phyloP scores from a whole-genome alignment of 2,329 filamentous ascomycete species.

The Aotearoamyces nothofagi region DNA sequence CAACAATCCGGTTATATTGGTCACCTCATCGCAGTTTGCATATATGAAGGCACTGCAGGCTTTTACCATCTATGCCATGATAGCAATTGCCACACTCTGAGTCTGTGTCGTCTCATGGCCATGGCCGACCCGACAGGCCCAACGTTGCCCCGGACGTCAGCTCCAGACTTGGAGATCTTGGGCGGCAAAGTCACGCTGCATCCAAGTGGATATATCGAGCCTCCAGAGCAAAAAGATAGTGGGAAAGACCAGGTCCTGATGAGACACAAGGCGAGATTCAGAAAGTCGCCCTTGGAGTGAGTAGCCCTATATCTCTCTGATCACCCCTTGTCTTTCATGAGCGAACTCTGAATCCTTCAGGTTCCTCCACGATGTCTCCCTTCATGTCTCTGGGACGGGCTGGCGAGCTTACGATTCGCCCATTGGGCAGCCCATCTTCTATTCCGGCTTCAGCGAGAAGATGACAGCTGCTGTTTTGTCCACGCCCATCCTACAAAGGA shows the following conservation, averaged over 20 bases:
- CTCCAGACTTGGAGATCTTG: slow-evolving; percentile 65
- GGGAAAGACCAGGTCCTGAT: slow-evolving; percentile 57
- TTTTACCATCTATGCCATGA: slow-evolving; percentile 6
- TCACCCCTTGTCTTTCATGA: too few species aligned
- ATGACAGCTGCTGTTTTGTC: slow-evolving; percentile 70
- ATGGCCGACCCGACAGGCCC: slow-evolving; percentile 21
- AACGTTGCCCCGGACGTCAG: slow-evolving; percentile 28
- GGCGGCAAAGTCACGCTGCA: slow-evolving; percentile 62
- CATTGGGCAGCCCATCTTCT: slow-evolving; percentile 88
- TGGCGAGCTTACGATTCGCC: slow-evolving; percentile 90
- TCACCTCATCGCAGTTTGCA: too few species aligned
- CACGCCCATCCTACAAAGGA: slow-evolving; percentile 57
- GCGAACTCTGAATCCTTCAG: too few species aligned
- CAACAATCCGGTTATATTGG: too few species aligned
- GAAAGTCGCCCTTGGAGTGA: slow-evolving; percentile 49
- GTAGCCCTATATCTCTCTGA: slow-evolving; percentile 13
- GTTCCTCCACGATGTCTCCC: slow-evolving; percentile 83
- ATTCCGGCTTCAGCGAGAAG: slow-evolving; percentile 77
- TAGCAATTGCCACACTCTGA: slow-evolving; percentile 3
- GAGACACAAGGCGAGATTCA: slow-evolving; percentile 77
- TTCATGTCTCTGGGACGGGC: slow-evolving; percentile 83
- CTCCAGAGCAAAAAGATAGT: slow-evolving; percentile 24
- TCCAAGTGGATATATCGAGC: slow-evolving; percentile 51
- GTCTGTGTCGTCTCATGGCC: too few species aligned
- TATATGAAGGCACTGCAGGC: too few species aligned